phyloP scores from a whole-genome alignment of 2,329 filamentous ascomycete species.

The Chaetothyriales sp. region DNA sequence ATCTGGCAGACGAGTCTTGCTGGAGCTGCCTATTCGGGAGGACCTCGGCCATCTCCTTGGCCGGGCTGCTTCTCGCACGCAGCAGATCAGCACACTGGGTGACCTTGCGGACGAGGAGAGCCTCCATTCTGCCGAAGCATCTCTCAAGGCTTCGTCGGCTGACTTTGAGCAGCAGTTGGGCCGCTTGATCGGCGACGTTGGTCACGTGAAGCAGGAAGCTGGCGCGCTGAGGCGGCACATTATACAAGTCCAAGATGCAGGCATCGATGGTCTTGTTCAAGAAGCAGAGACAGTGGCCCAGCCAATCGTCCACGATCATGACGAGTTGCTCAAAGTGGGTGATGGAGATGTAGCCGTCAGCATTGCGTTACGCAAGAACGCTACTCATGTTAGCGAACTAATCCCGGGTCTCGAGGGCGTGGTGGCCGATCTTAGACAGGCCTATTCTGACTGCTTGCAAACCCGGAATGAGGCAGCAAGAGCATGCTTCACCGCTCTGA shows the following conservation, averaged over 20 bases:
- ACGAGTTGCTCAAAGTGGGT: conserved; percentile 57
- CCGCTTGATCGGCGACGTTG: conserved; percentile 7
- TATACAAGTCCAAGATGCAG: conserved; percentile 11
- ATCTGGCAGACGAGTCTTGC: conserved; percentile 24
- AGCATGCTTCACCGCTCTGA: conserved; percentile 62
- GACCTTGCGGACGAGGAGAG: conserved; percentile 10
- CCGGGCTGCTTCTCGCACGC: conserved; percentile 6
- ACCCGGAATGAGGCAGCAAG: conserved; percentile 39
- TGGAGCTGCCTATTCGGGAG: conserved; percentile 30
- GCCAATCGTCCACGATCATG: conserved; percentile 77
- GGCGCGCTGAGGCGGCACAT: conserved; percentile 3
- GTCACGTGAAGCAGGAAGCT: conserved; percentile 12
- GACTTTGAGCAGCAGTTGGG: conserved; percentile 11
- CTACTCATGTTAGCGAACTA: conserved; percentile 50
- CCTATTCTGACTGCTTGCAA: conserved; percentile 52
- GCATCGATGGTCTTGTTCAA: conserved; percentile 13
- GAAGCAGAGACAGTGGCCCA: conserved; percentile 77
- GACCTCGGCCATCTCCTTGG: conserved; percentile 28
- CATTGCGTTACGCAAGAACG: conserved; percentile 50
- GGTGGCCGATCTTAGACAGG: conserved; percentile 42
- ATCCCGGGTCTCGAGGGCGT: conserved; percentile 47
- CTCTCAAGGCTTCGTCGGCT: conserved; percentile 8
- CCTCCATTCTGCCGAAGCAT: conserved; percentile 9
- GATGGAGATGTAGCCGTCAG: conserved; percentile 52
- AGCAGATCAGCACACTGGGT: conserved; percentile 13